Evolutionary conservation across 257 asterid species (phyloP).

Genomic region (Primulina huaijiensis): DNA sequence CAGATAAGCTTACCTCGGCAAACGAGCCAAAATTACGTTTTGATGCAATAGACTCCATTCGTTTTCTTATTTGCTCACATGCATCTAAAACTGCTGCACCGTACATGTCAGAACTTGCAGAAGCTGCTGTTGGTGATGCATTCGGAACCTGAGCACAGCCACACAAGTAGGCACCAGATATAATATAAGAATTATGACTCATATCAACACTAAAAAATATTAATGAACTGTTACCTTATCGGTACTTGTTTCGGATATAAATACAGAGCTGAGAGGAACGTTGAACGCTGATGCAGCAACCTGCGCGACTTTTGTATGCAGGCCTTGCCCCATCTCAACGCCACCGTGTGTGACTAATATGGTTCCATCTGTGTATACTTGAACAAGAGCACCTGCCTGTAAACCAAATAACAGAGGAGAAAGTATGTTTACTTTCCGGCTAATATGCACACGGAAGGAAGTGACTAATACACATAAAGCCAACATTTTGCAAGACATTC

Average conservation of each 20-base stretch:
- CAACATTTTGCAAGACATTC: background rate
- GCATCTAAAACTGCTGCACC: slow-evolving; percentile 99
- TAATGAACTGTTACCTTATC: slow-evolving; percentile 64
- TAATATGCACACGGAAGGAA: slow-evolving; percentile 2
- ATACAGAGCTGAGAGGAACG: slow-evolving; percentile 85
- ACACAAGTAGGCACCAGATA: slow-evolving; percentile 14
- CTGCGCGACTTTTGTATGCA: slow-evolving; percentile 97
- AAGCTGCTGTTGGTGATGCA: slow-evolving; percentile 98
- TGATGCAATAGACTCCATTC: slow-evolving; percentile 74
- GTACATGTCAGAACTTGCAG: slow-evolving; percentile 95
- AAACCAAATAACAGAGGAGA: slow-evolving; percentile 18
- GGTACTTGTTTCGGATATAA: slow-evolving; percentile 94
- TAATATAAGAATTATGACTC: background rate
- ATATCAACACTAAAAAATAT: slow-evolving; percentile 10
- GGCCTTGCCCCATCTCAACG: slow-evolving; percentile 99
- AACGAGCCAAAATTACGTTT: slow-evolving; percentile 53
- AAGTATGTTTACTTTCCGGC: slow-evolving; percentile 14
- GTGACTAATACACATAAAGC: background rate
- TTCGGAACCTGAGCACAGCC: slow-evolving; percentile 66
- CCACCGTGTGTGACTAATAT: slow-evolving; percentile 97
- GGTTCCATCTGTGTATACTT: slow-evolving; percentile 96
- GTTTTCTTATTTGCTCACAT: slow-evolving; percentile 86
- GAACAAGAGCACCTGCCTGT: slow-evolving; percentile 98
- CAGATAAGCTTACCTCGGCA: slow-evolving; percentile 55
- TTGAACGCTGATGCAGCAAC: slow-evolving; percentile 85